Base-by-base conservation (phyloP, 306 rosid genomes). In the apple (Malus domestica) region DNA sequence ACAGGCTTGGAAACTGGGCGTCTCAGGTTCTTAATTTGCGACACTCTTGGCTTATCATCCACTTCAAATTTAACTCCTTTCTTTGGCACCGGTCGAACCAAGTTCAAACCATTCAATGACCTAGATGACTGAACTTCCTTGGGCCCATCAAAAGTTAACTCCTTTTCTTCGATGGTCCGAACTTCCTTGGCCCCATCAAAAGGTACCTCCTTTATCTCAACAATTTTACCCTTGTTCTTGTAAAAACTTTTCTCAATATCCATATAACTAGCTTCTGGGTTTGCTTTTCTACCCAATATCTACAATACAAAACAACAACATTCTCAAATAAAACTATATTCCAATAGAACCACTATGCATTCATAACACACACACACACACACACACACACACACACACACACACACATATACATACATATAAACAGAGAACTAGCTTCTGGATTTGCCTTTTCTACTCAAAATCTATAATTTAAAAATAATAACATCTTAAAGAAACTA, bases 241-340 rank as follows among this genome's bases (percentile, higher is more conserved):
- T 86, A 70, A 85, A 85, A 92, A 6, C 86, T 77, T 86, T 96
- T 96, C 87, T 96, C 99, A 79, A 92, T 85, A 61, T 96, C 99
- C 74, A 90, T 86, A 90, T 80, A 96, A 44, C 89, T 82, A 74
- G 86, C 91, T 78, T 86, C 90, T 14, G 98, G 96, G 59, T 96
- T 88, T 19, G 82, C 87, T 83, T 92, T 96, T 80, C 91, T 87
- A 78, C 96, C 95, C 96, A 89, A 82, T 78, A 95, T 89, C 99
- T 95, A 88, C 83, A 75, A 58, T 77, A 68, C 59, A 71, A 76
- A 73, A 55, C 5, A 60, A 73, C 5, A 18, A 60, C 11, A 42
- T 3, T 11, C 3, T 15, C 52, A 5, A 46, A 46, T 32, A 25
- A 33, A 30, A 20, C 1, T 1, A 71, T 14, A 33, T 6, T 20